Percentiles rank a stretch among this genome's conserved stretches.
phyloP scores from a whole-genome alignment of 768 basidiomycete genomes.

The Rhizopogon salebrosus region DNA sequence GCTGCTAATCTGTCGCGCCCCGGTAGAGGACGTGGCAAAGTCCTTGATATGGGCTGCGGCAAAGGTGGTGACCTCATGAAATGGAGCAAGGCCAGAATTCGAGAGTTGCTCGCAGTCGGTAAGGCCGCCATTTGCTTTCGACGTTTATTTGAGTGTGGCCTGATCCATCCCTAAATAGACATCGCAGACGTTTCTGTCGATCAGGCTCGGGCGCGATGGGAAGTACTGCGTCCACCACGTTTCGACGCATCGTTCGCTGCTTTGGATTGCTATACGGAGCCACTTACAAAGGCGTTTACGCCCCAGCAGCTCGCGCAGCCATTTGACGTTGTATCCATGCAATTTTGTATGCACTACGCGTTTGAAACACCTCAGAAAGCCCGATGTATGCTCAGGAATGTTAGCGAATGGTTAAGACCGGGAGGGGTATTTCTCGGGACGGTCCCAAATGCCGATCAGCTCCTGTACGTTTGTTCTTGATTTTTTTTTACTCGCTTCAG shows the following conservation, averaged over 20 bases:
- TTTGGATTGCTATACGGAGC: conserved; percentile 81
- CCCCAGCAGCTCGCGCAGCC: conserved; percentile 54
- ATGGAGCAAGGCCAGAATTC: conserved; percentile 84
- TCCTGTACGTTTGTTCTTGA: conserved; percentile 56
- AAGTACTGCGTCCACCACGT: conserved; percentile 40
- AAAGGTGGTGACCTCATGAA: conserved; percentile 97
- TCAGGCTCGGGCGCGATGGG: conserved; percentile 79
- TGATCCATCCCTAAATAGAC: conserved; percentile 41
- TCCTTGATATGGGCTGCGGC: conserved; percentile 97
- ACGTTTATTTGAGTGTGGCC: neutral
- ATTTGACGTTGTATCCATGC: conserved; percentile 96
- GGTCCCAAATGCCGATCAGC: conserved; percentile 80
- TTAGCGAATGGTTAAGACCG: conserved; percentile 66
- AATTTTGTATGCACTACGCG: conserved; percentile 99
- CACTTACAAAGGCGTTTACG: conserved; percentile 65
- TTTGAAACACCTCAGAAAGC: conserved; percentile 89
- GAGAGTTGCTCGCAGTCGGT: conserved; percentile 82
- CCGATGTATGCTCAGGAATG: conserved; percentile 90
- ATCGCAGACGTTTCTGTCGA: conserved; percentile 85
- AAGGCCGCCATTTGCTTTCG: neutral
- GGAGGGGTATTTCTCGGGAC: conserved; percentile 98
- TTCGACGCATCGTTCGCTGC: conserved; percentile 82
- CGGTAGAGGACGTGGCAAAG: conserved; percentile 52
- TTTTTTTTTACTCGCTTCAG: neutral
- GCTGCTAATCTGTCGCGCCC: conserved; percentile 29